Evolutionary conservation across 495 filamentous ascomycete species (phyloP), one percentile per base, ranked within the genome.

Genomic region (Mytilinidion resinicola): DNA sequence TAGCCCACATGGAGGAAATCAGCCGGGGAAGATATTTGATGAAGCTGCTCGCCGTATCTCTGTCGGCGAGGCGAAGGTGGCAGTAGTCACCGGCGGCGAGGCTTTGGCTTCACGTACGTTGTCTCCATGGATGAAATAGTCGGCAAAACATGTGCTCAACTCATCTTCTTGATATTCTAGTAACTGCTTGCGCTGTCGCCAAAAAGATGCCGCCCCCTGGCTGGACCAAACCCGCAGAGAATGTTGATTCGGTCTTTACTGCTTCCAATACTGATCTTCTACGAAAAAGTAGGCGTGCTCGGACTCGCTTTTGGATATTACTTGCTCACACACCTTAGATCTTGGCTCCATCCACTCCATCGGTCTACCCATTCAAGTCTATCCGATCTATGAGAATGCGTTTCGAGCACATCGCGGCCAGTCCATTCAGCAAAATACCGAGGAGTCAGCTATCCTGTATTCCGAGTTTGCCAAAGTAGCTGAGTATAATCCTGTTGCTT

Each of bases 11-110:
- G 78, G 78, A 7, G 81, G 81, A 2, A 73, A 82, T 65, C 71
- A 77, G 42, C 79, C 81, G 0, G 79, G 68, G 20, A 76, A 75
- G 61, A 55, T 84, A 42, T 72, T 82, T 34, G 81, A 82, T 64
- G 76, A 80, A 66, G 81, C 79, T 19, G 79, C 79, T n/a, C 61
- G 76, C 19, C 67, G 77, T 43, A 71, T 82, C 30, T 67, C 76
- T 1, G 60, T 61, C 37, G 75, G 75, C 17, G 70, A 81, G 55
- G 73, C 62, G 44, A 77, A 70, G 51, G 76, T 80, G 12, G 76
- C 77, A 3, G 59, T 82, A 17, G 55, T 84, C n/a, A 78, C 76
- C 4, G 81, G 80, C 9, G 81, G 77, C 7, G 81, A 84, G 61
- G 78, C 81, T 52, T 62, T 82, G 56, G 80, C 79, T 34, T 80